Evolutionary conservation across 768 basidiomycete species (phyloP), one percentile per base, ranked within the genome.

Genomic region (button mushroom (Agaricus bisporus)): DNA sequence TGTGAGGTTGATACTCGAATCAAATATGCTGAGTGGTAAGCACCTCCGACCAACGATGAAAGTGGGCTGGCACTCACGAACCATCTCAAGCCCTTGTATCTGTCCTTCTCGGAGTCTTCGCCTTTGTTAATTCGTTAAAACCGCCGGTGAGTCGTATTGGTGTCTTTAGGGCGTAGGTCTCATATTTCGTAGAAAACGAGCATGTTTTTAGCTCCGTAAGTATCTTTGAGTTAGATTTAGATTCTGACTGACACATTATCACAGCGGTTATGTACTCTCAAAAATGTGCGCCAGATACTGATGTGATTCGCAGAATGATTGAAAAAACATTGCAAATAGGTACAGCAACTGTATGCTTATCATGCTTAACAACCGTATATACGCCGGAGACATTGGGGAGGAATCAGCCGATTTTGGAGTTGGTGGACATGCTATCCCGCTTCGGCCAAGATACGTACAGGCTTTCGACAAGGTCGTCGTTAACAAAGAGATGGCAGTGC

Each of bases 201-300:
- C 26, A 39, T 28, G 17, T 54, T 54, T 45, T 38, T 54, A 3
- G 52, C 52, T 29, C 52, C 52, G 52, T 54, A 20, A 42, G 47
- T 48, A 48, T 29, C 11, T 32, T 17, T 20, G 29, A 8, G 6
- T 36, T 6, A 7, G 17, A 15, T 35, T 17, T 5, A 14, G 8
- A 36, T 18, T 5, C n/a, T 18, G 12, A 18, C 46, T 48, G 4
- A 32, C 15, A 7, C 3, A 9, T 18, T n/a, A 26, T 45, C 11
- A 12, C 14, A 29, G 45, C 14, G 37, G 52, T 32, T 54, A 54
- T 41, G 45, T 54, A 7, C 29, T 45, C 4, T 22, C 22, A 45
- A 45, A 45, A n/a, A 28, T 36, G 46, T 48, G 7, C 3, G 46
- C 5, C 32, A 32, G 1, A n/a, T n/a, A n/a, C n/a, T n/a, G n/a